These are phyloP conservation scores for Malassezia equina DNA, from an alignment of 1,284 basidiomycete species.

Conservation along the genomic window DNA sequence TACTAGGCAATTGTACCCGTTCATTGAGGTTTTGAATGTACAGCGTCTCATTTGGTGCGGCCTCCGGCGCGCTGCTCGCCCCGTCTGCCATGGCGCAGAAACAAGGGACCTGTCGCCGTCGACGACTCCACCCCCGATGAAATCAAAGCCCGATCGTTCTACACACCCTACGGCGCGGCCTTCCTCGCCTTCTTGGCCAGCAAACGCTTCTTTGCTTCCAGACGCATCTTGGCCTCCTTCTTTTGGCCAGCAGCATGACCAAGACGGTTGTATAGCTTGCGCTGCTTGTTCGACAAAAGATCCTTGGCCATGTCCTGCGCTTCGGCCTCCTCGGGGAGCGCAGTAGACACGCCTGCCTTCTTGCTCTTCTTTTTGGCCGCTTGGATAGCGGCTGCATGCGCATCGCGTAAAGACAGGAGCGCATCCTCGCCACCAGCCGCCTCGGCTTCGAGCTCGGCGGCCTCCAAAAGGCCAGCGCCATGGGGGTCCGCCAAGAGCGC, in stretches of 20 bases:
- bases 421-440: conserved; percentile 69
- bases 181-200: conserved; percentile 17
- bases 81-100: conserved; percentile 1
- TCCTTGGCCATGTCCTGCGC: conserved; percentile 69
- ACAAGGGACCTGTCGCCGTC: not conserved
- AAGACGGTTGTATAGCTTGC: conserved; percentile 91
- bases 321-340: conserved; percentile 60
- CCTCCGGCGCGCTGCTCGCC: not conserved
- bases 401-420: conserved; percentile 62
- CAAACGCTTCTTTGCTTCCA: conserved; percentile 39
- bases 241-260: conserved; percentile 75
- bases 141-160: conserved; percentile 4
- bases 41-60: conserved; percentile 59
- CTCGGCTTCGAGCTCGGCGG: conserved; percentile 88
- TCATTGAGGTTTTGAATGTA: conserved; percentile 98
- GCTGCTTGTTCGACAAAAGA: conserved; percentile 94
- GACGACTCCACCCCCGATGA: conserved; percentile 1
- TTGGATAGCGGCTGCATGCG: conserved; percentile 32
- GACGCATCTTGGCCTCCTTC: conserved; percentile 55
- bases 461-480: conserved; percentile 62
- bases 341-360: conserved; percentile 37
- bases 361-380: conserved; percentile 27
- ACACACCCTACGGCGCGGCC: not conserved
- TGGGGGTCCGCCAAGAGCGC: conserved; percentile 56
- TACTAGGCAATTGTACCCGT: conserved; percentile 64